These are phyloP conservation scores for Verticillium albo-atrum DNA, from an alignment of 2,329 filamentous ascomycete genomes.

Conservation along the genomic window DNA sequence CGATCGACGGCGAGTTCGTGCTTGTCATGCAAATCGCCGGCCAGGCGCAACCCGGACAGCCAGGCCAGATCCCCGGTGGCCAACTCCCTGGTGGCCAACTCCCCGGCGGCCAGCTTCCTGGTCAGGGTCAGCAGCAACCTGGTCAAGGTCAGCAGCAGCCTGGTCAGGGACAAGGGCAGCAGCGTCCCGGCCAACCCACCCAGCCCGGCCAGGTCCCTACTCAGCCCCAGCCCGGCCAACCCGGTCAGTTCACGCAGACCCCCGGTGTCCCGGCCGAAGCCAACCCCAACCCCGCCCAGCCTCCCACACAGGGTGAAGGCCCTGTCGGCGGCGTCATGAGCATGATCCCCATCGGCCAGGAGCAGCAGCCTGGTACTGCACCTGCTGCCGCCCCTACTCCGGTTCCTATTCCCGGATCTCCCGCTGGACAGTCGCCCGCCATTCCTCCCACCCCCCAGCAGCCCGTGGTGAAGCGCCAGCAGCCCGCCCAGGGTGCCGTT, in stretches of 20 bases:
- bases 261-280: neutral
- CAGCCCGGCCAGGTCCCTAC: neutral
- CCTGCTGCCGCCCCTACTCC: neutral
- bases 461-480: neutral
- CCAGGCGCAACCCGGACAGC: slow-evolving; percentile 5
- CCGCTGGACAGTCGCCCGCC: neutral
- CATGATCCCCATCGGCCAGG: slow-evolving; percentile 1
- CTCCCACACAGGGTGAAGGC: neutral
- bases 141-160: neutral
- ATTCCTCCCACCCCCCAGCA: neutral
- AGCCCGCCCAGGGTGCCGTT: neutral
- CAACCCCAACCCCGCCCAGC: neutral
- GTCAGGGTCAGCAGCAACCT: neutral
- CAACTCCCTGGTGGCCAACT: neutral
- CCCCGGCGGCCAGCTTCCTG: neutral
- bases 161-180: neutral
- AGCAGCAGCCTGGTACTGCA: neutral
- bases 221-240: neutral
- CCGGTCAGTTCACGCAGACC: neutral
- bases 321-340: slow-evolving; percentile 1
- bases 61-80: neutral
- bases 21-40: slow-evolving; percentile 13
- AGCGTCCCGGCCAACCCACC: neutral
- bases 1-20: slow-evolving; percentile 16
- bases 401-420: neutral